Base-by-base conservation (phyloP, 192 early-diverging fungal genomes). In the Blastocladiella britannica region DNA sequence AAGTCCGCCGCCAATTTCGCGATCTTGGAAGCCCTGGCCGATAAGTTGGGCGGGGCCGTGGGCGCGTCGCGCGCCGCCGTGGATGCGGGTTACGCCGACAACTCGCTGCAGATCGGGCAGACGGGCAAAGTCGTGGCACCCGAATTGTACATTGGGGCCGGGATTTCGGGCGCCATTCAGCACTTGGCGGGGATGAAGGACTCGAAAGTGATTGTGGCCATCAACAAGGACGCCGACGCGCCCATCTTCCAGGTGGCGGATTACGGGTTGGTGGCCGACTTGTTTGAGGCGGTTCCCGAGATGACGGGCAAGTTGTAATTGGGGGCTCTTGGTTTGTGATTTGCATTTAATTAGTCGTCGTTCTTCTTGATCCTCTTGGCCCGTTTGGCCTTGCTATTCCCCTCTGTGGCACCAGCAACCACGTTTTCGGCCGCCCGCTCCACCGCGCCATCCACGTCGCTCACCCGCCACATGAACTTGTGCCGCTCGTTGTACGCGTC, bases 181-280 rank as follows among this genome's bases (percentile, higher is more conserved):
- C 91, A 91, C 63, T 68, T 96, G 75, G 93, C 93, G 27, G 93
- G 93, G 65, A 97, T 97, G 93, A 97, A 97, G 74, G 93, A 97
- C 66, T 90, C 87, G 72, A 97, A 97, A 80, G 80, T 82, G 52
- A 97, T 97, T 75, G 93, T 91, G 29, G 88, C 89, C 56, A 94
- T 97, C 72, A 97, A 97, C 83, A 94, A 89, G 76, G 93, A 97
- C 62, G 75, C 89, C 23, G 93, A 97, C 60, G 91, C 89, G 25
- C 93, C 93, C 29, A 97, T 97, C 54, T 97, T 97, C 85, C 85
- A 87, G 73, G 84, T 97, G 52, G 84, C 93, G 26, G 93, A 97
- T 71, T 91, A 89, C 65, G 93, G 93, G 47, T 75, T 97, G 43
- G 91, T 94, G 53, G 89, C 80, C 28, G 93, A 97, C 68, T 72